Evolutionary conservation across 345 rosid genomes (phyloP).

Genomic region (Conringia planisiliqua): DNA sequence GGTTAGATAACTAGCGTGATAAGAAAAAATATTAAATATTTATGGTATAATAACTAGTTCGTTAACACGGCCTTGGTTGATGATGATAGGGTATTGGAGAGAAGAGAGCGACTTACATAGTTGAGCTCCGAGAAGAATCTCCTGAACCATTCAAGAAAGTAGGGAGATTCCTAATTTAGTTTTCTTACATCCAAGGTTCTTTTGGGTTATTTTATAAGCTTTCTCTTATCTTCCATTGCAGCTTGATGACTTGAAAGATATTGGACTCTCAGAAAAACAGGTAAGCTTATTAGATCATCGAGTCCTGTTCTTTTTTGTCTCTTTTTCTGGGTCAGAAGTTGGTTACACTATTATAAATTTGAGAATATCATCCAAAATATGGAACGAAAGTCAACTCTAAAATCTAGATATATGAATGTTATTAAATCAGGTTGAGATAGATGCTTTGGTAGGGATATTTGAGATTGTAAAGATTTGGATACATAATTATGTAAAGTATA

Average conservation of each 20-base stretch:
- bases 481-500: background rate
- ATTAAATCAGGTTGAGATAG: background rate
- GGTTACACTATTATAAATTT: background rate
- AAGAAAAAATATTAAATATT: background rate
- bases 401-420: background rate
- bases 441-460: background rate
- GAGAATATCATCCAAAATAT: background rate
- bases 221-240: slow-evolving; percentile 24
- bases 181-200: background rate
- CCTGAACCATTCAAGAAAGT: slow-evolving; percentile 66
- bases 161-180: background rate
- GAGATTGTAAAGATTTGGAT: background rate
- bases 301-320: background rate
- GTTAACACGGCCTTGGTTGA: background rate
- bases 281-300: slow-evolving; percentile 24
- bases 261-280: slow-evolving; percentile 83
- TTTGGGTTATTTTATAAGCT: background rate
- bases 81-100: slow-evolving; percentile 74
- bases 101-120: slow-evolving; percentile 65
- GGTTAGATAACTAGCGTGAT: slow-evolving; percentile 41
- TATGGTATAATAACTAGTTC: background rate
- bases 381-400: background rate
- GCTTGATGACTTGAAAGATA: slow-evolving; percentile 62
- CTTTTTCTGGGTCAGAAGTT: background rate
- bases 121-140: slow-evolving; percentile 59